Evolutionary conservation across 169 alveolate genomes (phyloP).

Genomic region (Eimeria sp.): DNA sequence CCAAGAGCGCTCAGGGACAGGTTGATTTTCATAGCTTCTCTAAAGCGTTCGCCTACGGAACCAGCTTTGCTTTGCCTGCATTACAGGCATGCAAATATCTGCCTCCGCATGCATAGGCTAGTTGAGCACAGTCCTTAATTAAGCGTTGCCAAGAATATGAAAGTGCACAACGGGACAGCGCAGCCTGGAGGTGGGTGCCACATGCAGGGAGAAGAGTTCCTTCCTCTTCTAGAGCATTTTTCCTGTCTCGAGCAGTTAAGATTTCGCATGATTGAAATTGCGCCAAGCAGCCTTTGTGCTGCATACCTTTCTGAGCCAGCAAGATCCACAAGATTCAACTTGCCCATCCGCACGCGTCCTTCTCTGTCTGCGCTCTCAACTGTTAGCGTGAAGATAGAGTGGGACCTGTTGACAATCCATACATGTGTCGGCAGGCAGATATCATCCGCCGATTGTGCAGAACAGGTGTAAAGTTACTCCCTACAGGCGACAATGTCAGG

Average conservation of each 20-base stretch:
- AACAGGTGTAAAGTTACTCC: not conserved
- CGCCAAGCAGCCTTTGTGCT: too few relatives aligned
- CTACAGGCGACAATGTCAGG: not conserved
- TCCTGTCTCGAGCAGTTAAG: too few relatives aligned
- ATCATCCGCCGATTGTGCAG: not conserved
- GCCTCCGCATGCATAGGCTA: not conserved
- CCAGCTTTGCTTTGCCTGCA: conserved; percentile 85
- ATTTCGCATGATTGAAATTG: too few relatives aligned
- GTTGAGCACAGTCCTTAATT: not conserved
- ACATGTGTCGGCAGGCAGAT: not conserved
- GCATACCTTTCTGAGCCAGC: conserved; percentile 94
- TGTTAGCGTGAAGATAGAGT: conserved; percentile 93
- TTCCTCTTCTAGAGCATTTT: too few relatives aligned
- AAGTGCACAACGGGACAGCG: not conserved
- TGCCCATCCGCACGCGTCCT: conserved; percentile 91
- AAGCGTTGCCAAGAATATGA: not conserved
- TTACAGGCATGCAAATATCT: not conserved
- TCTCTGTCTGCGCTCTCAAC: conserved; percentile 89
- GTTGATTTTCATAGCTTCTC: conserved; percentile 97
- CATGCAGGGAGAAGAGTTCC: too few relatives aligned
- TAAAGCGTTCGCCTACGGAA: conserved; percentile 88
- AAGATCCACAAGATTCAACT: conserved; percentile 95
- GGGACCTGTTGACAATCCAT: conserved; percentile 86
- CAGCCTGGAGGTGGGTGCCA: too few relatives aligned
- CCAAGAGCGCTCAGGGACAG: conserved; percentile 96